Percentiles rank a stretch among this genome's conserved stretches.
These are phyloP conservation scores for Leptomonas pyrrhocoris DNA, from an alignment of 208 protist genomes.

Conservation along the genomic window DNA sequence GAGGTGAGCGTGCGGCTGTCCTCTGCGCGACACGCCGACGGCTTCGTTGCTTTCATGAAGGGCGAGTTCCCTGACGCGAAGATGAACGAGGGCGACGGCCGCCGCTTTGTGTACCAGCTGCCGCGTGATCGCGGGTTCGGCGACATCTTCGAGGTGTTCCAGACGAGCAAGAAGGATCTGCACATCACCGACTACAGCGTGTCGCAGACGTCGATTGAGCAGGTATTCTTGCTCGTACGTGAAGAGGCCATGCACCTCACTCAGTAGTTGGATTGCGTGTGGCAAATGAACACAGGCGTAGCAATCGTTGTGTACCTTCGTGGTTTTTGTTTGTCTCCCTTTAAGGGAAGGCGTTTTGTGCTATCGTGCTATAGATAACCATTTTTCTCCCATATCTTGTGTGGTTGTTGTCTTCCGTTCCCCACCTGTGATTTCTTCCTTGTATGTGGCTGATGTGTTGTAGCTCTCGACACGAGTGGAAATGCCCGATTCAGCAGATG, in stretches of 20 bases:
- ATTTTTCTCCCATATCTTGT: too few species aligned
- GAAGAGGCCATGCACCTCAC: constrained; percentile 23
- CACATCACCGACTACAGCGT: constrained; percentile 70
- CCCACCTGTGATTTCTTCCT: too few species aligned
- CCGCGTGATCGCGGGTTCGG: constrained; percentile 41
- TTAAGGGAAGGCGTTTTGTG: too few species aligned
- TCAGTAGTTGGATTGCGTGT: constrained; percentile 11
- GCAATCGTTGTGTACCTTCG: too few species aligned
- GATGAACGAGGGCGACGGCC: constrained; percentile 37
- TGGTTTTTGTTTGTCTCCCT: too few species aligned
- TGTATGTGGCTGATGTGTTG: too few species aligned
- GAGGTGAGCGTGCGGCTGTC: constrained; percentile 47
- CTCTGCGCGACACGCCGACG: constrained; percentile 17
- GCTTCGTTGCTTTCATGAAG: constrained; percentile 21
- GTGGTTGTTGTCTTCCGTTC: too few species aligned
- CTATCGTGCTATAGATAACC: too few species aligned
- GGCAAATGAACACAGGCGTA: too few species aligned
- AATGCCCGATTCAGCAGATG: too few species aligned
- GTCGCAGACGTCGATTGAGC: constrained; percentile 79
- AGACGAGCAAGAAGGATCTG: constrained; percentile 39
- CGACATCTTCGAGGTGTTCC: constrained; percentile 40
- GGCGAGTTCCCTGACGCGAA: constrained; percentile 31
- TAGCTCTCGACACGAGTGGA: too few species aligned
- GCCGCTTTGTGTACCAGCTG: constrained; percentile 47
- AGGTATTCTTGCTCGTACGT: constrained; percentile 84